Base-by-base conservation (phyloP, 2,329 filamentous ascomycete genomes). In the Dactylellina sp. region DNA sequence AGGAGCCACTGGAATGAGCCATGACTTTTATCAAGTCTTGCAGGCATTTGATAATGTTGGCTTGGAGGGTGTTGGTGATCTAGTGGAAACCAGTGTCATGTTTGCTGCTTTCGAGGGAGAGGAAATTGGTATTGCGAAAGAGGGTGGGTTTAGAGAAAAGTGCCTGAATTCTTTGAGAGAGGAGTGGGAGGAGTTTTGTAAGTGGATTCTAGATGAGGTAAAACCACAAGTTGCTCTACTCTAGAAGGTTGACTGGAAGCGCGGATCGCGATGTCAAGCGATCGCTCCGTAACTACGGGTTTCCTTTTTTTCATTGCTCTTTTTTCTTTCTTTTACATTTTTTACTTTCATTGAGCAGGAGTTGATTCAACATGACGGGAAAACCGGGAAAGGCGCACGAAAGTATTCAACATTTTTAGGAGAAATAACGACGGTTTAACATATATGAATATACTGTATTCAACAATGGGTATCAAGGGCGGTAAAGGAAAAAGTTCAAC, bases 1-100 rank as follows among this genome's bases (percentile, higher is more conserved):
- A 78, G 91, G 91, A 66, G 87, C 86, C 5, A 90, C 89, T 24
- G 92, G 92, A 39, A 89, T 95, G 85, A 94, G 91, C 1, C 91
- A 96, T 81, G 93, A 97, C 82, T 97, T 96, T 81, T 97, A 92
- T 92, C 92, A 96, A 81, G 90, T 91, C 0, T 83, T 97, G 18
- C 93, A 97, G 81, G 93, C 91, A 0, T 95, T 93, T 87, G 90
- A 96, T 71, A 97, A 96, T 79, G 86, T 97, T 12, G 95, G 93
- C 0, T 84, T 98, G 1, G 92, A 91, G 9, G 94, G 93, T 0
- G 82, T 98, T 59, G 94, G 91, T 0, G 91, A 89, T 66, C 84
- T 99, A 77, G 94, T 93, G 0, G 93, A 98, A 84, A 98, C 97
- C 79, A 96, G 92, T 76, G 88, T 98, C 47, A 86, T 91, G 42